Evolutionary conservation across 1,284 basidiomycete genomes (phyloP).

Genomic region (Leccinum angustisporum): DNA sequence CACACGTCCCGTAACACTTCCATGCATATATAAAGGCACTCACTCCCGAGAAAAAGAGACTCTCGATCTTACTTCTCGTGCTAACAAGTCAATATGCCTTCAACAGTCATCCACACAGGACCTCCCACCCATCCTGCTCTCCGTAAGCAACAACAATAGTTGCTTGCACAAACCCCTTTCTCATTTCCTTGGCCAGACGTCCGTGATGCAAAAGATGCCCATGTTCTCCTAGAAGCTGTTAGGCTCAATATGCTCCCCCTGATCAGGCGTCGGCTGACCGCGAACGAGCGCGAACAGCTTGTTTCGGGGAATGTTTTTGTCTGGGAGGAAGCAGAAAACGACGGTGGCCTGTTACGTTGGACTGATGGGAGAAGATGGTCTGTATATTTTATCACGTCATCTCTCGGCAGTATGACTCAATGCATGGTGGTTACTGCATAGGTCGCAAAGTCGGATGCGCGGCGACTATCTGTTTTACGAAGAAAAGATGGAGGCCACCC

Average conservation of each 20-base stretch:
- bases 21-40: slow-evolving; percentile 27
- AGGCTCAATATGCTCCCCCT: slow-evolving; percentile 66
- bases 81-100: slow-evolving; percentile 13
- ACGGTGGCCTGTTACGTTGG: slow-evolving; percentile 74
- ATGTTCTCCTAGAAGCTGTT: slow-evolving; percentile 74
- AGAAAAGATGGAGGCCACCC: slow-evolving; percentile 74
- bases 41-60: slow-evolving; percentile 3
- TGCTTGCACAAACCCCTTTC: neutral
- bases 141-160: slow-evolving; percentile 40
- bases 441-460: slow-evolving; percentile 81
- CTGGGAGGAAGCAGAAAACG: slow-evolving; percentile 80
- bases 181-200: slow-evolving; percentile 50
- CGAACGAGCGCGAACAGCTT: slow-evolving; percentile 66
- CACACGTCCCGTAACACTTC: slow-evolving; percentile 18
- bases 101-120: slow-evolving; percentile 23
- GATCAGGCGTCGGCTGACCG: slow-evolving; percentile 64
- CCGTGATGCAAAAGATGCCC: slow-evolving; percentile 66
- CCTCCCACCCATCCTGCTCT: slow-evolving; percentile 55
- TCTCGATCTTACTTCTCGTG: slow-evolving; percentile 5
- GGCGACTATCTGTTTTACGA: slow-evolving; percentile 79
- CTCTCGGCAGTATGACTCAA: slow-evolving; percentile 3
- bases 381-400: slow-evolving; percentile 13
- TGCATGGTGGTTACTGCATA: slow-evolving; percentile 27
- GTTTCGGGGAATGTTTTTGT: slow-evolving; percentile 74
- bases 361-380: slow-evolving; percentile 76